Base-by-base conservation (phyloP, 1,284 basidiomycete species). In the Apiotrichum brassicae region DNA sequence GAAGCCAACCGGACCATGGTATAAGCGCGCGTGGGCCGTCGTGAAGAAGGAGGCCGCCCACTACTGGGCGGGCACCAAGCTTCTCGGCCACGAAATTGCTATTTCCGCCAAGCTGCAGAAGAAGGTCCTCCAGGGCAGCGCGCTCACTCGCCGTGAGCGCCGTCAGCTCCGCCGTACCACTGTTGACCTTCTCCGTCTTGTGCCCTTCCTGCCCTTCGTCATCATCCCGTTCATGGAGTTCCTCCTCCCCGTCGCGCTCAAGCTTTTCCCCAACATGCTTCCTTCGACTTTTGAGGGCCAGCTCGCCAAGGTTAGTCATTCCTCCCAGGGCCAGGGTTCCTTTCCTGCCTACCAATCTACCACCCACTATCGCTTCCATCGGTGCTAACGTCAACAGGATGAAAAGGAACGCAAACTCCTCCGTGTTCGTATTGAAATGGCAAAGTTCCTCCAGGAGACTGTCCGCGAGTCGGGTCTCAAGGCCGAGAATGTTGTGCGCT, bases 271-370 rank as follows among this genome's bases (percentile, higher is more conserved):
- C 23, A 97, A 91, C 74, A 97, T 98, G 91, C 82, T 98, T 5
- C 95, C 94, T 0, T 93, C 89, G 1, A 99, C 94, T 0, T 99
- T 99, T 56, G 92, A 97, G 72, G 93, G 97, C 77, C 94, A 97
- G 73, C 95, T 87, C 64, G 84, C 89, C 41, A 86, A 84, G 45
- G 88, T 88, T 62, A 63, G 84, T 75, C 26, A 24, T 18, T 6
- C 11, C 16, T 14, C 9, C 19, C 34, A 18, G 26, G 24, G 24
- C 13, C 18, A 6, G 30, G 9, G 22, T 14, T 9, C 20, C 18
- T 28, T 4, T 23, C 9, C 20, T 26, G 3, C 23, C 32, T 19
- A 14, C 30, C 16, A 32, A 28, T 25, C 16, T 26, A n/a, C n/a
- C n/a, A n/a, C n/a, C n/a, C n/a, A n/a, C n/a, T n/a, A n/a, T n/a